A percentile compares a stretch with the other conserved stretches of the same genome.
These are phyloP conservation scores for Cymbidium sinense DNA, from an alignment of 106 monocot species.

Conservation along the genomic window DNA sequence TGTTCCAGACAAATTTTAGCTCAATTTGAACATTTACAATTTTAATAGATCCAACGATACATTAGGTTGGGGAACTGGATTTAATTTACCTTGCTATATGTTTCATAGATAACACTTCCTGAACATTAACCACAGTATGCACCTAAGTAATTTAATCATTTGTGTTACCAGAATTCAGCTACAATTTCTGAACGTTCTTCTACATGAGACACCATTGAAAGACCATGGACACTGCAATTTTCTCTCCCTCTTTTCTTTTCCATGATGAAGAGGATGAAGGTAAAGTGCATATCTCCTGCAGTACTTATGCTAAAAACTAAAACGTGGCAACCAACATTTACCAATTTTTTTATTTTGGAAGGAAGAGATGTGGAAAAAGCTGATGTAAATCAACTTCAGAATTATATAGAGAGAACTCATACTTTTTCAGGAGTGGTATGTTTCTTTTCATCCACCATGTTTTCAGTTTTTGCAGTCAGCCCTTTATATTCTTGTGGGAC, in stretches of 20 bases:
- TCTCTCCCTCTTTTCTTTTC: constrained; percentile 8
- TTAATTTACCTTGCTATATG: no score
- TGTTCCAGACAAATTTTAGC: no score
- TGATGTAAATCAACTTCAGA: neutral
- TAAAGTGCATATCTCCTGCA: neutral
- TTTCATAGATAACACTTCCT: no score
- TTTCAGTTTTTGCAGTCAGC: neutral
- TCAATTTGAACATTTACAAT: no score
- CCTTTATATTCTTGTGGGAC: neutral
- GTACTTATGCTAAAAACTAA: neutral
- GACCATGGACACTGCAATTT: constrained; percentile 7
- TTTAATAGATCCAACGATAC: no score
- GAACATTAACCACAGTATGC: no score
- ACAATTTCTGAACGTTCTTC: neutral
- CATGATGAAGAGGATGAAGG: constrained; percentile 4
- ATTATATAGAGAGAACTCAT: constrained; percentile 11
- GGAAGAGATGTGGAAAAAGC: constrained; percentile 3
- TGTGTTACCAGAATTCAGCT: no score
- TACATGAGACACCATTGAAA: neutral
- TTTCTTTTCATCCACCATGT: neutral
- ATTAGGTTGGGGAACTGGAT: no score
- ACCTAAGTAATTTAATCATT: no score
- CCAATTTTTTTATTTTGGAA: neutral
- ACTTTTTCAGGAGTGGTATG: constrained; percentile 10
- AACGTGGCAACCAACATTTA: neutral